phyloP scores from a whole-genome alignment of 441 rosid species.

The Aleurites moluccanus region DNA sequence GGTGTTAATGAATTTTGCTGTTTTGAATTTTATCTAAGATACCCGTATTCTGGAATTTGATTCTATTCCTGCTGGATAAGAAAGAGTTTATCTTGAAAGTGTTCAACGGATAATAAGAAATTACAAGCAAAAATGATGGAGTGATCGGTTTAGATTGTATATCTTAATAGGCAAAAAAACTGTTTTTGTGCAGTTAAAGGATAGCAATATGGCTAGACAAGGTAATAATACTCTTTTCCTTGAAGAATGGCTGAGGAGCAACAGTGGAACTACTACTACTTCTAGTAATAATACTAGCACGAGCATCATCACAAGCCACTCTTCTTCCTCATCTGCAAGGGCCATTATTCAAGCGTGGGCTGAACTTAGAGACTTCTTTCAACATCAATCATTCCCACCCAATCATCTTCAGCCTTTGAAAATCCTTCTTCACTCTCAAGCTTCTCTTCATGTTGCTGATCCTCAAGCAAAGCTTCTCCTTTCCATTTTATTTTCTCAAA shows the following conservation, averaged over 20 bases:
- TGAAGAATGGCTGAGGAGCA: constrained; percentile 73
- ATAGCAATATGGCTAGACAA: constrained; percentile 59
- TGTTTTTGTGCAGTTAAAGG: constrained; percentile 21
- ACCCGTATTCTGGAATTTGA: too few species aligned
- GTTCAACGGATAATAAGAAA: too few species aligned
- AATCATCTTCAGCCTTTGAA: constrained; percentile 66
- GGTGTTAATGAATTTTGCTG: too few species aligned
- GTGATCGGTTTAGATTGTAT: neutral
- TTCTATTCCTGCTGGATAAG: too few species aligned
- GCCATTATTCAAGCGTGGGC: constrained; percentile 88
- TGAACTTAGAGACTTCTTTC: constrained; percentile 70
- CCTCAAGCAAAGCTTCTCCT: constrained; percentile 86
- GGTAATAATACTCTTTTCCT: constrained; percentile 49
- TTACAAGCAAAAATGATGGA: too few species aligned
- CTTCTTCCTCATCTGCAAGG: constrained; percentile 61
- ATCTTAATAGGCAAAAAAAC: neutral
- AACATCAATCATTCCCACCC: constrained; percentile 49
- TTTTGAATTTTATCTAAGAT: too few species aligned
- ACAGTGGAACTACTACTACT: constrained; percentile 39
- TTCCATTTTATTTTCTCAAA: constrained; percentile 56
- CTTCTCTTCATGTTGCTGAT: constrained; percentile 84
- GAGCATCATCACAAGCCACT: constrained; percentile 19
- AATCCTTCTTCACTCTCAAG: constrained; percentile 53
- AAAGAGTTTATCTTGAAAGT: too few species aligned
- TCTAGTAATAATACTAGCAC: constrained; percentile 22